phyloP scores from a whole-genome alignment of 2,329 filamentous ascomycete species.

The Xylariaceae sp. region DNA sequence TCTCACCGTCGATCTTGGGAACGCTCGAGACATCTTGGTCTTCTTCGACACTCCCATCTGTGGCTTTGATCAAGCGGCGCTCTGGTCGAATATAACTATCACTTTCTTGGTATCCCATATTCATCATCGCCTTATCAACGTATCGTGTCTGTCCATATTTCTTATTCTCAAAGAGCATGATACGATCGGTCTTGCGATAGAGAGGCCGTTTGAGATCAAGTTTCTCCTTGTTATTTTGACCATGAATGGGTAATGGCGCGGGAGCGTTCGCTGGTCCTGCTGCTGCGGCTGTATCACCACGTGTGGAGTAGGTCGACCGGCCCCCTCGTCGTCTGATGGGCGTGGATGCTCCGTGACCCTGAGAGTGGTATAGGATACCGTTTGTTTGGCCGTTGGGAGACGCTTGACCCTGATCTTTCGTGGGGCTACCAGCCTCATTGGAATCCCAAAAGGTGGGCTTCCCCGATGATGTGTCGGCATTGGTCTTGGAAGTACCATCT shows the following conservation, averaged over 20 bases:
- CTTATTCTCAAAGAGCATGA: slow-evolving; percentile 76
- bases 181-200: slow-evolving; percentile 72
- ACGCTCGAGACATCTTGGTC: slow-evolving; percentile 46
- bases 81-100: slow-evolving; percentile 80
- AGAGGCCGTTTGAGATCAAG: slow-evolving; percentile 72
- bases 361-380: slow-evolving; percentile 27
- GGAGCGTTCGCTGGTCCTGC: slow-evolving; percentile 48
- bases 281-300: slow-evolving; percentile 40
- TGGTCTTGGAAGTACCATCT: slow-evolving; percentile 61
- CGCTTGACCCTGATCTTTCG: slow-evolving; percentile 41
- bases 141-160: slow-evolving; percentile 81
- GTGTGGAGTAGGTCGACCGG: slow-evolving; percentile 49
- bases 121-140: slow-evolving; percentile 93
- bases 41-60: slow-evolving; percentile 55
- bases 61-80: slow-evolving; percentile 61
- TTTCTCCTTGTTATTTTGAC: slow-evolving; percentile 74
- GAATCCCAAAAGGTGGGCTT: slow-evolving; percentile 34
- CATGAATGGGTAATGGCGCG: slow-evolving; percentile 68
- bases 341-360: slow-evolving; percentile 31
- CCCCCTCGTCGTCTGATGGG: slow-evolving; percentile 40
- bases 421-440: slow-evolving; percentile 43
- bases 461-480: slow-evolving; percentile 34
- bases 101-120: slow-evolving; percentile 91
- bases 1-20: slow-evolving; percentile 54
- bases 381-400: slow-evolving; percentile 38